These are phyloP conservation scores for Podila epigama DNA, from an alignment of 192 early-diverging fungal genomes.

Conservation along the genomic window DNA sequence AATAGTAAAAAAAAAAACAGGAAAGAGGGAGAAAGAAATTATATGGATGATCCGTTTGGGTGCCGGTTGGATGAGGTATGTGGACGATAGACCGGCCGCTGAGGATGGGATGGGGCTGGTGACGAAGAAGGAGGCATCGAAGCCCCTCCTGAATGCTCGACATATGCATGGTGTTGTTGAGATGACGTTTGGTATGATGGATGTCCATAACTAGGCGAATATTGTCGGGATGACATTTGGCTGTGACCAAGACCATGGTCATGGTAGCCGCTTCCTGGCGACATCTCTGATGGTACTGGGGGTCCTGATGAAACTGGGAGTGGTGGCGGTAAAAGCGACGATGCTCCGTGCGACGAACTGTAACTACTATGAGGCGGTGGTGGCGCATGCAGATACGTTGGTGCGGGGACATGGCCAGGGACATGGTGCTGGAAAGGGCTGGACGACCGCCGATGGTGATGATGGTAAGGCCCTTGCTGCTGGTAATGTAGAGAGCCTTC, in stretches of 20 bases:
- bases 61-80: background rate
- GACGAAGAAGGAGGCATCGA: conserved; percentile 1
- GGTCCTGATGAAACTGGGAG: conserved; percentile 7
- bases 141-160: background rate
- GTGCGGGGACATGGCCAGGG: conserved; percentile 23
- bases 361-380: conserved; percentile 2
- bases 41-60: background rate
- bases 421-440: conserved; percentile 45
- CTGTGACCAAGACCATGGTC: too few relatives aligned
- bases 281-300: background rate
- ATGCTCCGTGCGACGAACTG: conserved; percentile 8
- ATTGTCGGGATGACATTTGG: conserved; percentile 3
- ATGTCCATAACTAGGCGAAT: background rate
- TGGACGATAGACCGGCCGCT: background rate
- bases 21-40: background rate
- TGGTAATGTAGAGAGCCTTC: conserved; percentile 14
- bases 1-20: background rate
- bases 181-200: conserved; percentile 10
- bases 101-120: conserved; percentile 10
- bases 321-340: conserved; percentile 22
- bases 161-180: background rate
- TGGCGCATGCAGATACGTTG: conserved; percentile 26
- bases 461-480: conserved; percentile 17
- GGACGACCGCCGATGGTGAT: conserved; percentile 29
- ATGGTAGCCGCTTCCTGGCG: conserved; percentile 14